Base-by-base conservation (phyloP, 148 eudicot species). In the Rheum nobile region DNA sequence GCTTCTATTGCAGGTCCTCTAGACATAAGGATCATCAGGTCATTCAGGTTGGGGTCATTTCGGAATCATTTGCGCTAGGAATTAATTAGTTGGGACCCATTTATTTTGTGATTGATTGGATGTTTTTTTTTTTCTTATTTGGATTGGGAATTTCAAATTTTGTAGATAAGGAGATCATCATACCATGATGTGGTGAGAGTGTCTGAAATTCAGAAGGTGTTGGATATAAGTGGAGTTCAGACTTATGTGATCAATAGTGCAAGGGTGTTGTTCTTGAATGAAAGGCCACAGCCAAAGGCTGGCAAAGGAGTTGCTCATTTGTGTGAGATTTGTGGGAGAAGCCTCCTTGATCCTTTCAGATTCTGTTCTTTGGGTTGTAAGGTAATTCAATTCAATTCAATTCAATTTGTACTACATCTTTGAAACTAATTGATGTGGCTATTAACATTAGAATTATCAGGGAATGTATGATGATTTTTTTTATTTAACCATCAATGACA, bases 281-380 rank as follows among this genome's bases (percentile, higher is more conserved):
- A 93, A 81, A 87, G 98, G 82, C 98, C 98, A 44, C 92, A 87
- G 69, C 98, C 98, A 0, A 93, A 91, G 75, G 75, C 85, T 9
- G 89, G 86, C 2, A 89, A 88, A 78, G 88, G 88, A 10, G 91
- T 86, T 57, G 85, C 92, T 50, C 94, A 93, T 79, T 67, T 91
- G 79, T 93, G 98, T 77, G 91, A 93, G 80, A 91, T 93, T 77
- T 93, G 98, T 84, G 89, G 85, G 63, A 84, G 98, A 81, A 86
- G 89, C 74, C 91, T 93, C 61, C 81, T 93, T 71, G 98, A 93
- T 83, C 86, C 94, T 28, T 85, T 93, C 65, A 88, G 94, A 0
- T 93, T 93, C 85, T 93, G 98, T 73, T 93, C 98, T 35, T 80
- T 93, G 85, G 98, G 98, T 4, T 93, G 98, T 75, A 93, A 93